These are phyloP conservation scores for Bathelium albidoporum DNA, from an alignment of 495 filamentous ascomycete genomes.

Conservation along the genomic window DNA sequence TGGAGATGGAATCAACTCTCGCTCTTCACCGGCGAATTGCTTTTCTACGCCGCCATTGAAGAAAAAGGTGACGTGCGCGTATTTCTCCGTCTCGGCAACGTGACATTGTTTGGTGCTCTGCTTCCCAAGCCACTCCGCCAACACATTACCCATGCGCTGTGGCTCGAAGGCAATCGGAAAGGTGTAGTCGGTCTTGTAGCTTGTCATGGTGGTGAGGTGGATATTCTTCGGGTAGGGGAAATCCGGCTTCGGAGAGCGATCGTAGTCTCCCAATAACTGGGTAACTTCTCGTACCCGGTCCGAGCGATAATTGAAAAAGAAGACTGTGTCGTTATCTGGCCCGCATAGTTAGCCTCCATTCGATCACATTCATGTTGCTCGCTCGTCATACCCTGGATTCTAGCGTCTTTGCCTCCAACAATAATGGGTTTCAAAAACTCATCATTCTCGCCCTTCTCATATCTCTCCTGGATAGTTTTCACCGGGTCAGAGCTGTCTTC, in stretches of 20 bases:
- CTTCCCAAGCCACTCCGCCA: conserved; percentile 89
- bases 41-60: conserved; percentile 99
- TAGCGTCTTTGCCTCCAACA: conserved; percentile 69
- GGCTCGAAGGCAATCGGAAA: conserved; percentile 91
- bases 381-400: conserved; percentile 59
- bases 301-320: conserved; percentile 99
- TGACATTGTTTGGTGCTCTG: conserved; percentile 84
- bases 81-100: conserved; percentile 97
- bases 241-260: conserved; percentile 79
- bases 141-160: conserved; percentile 90
- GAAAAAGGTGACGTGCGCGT: conserved; percentile 98
- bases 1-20: conserved; percentile 63
- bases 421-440: conserved; percentile 99
- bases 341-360: conserved; percentile 10
- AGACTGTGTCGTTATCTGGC: conserved; percentile 78
- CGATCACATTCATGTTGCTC: background rate
- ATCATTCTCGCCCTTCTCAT: conserved; percentile 78
- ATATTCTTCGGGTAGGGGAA: conserved; percentile 93
- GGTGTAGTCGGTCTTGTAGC: conserved; percentile 91
- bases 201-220: conserved; percentile 92
- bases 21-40: conserved; percentile 80
- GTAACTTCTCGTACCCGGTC: conserved; percentile 96
- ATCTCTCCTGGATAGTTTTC: conserved; percentile 75
- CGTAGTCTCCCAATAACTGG: conserved; percentile 81
- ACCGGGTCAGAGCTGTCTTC: conserved; percentile 76